Conservation (phyloP, 306 rosid genomes). For the Prunus davidiana region DNA sequence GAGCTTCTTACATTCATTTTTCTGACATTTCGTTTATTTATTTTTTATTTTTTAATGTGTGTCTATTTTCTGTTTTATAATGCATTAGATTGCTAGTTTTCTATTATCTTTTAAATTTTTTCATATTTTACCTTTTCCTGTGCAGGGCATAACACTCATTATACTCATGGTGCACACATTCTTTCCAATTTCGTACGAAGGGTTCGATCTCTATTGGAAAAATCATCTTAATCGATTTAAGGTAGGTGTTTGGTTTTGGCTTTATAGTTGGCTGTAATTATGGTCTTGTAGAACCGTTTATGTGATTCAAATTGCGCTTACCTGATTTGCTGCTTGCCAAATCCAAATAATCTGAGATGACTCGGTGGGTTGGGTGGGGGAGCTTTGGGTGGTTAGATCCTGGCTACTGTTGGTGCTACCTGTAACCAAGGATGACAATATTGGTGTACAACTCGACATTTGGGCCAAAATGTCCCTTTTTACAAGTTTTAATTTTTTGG, state of each 20-base stretch:
- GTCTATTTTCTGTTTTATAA: slow-evolving; percentile 10
- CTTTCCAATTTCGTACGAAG: slow-evolving; percentile 81
- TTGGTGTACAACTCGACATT: too few relatives aligned
- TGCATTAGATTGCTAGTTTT: background rate
- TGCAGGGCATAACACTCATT: slow-evolving; percentile 70
- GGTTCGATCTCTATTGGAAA: slow-evolving; percentile 64
- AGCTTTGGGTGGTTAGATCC: background rate
- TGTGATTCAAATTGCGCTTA: background rate
- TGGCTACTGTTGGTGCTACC: background rate
- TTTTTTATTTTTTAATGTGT: background rate
- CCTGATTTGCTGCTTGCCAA: background rate
- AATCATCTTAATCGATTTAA: slow-evolving; percentile 52
- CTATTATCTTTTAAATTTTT: background rate
- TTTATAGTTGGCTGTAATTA: background rate
- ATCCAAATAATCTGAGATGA: background rate
- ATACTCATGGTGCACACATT: slow-evolving; percentile 58
- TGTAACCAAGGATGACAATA: background rate
- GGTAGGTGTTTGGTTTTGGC: slow-evolving; percentile 38
- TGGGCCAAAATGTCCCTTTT: too few relatives aligned
- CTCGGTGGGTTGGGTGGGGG: background rate
- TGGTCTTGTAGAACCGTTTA: background rate
- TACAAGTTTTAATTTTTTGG: too few relatives aligned
- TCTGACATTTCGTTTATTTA: background rate
- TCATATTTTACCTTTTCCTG: slow-evolving; percentile 7
- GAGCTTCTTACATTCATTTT: background rate